phyloP scores from a whole-genome alignment of 805 yeast genomes.

The Metschnikowia kofuensis region DNA sequence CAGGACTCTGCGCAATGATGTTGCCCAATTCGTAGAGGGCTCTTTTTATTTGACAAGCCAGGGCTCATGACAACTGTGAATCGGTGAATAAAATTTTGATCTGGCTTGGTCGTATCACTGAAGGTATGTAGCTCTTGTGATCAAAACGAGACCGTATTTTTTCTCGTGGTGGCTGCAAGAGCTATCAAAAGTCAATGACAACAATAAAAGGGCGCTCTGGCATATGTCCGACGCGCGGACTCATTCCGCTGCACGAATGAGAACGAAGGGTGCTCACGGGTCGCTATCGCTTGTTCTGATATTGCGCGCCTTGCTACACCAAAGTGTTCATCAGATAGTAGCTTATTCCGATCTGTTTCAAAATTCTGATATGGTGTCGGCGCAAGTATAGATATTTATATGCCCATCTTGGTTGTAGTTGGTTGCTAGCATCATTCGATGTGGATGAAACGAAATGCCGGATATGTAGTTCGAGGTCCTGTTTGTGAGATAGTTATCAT shows the following conservation, averaged over 20 bases:
- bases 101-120: neutral
- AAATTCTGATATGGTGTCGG: constrained; percentile 37
- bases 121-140: too few relatives aligned
- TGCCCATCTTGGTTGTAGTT: constrained; percentile 75
- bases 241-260: constrained; percentile 2
- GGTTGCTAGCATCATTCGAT: constrained; percentile 88
- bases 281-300: neutral
- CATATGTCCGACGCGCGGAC: constrained; percentile 8
- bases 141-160: too few relatives aligned
- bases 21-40: too few relatives aligned
- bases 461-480: constrained; percentile 56
- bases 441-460: constrained; percentile 82
- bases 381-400: constrained; percentile 55
- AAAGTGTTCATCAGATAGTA: too few relatives aligned
- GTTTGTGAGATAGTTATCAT: constrained; percentile 42
- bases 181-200: neutral
- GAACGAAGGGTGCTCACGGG: neutral
- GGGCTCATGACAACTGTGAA: neutral
- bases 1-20: too few relatives aligned
- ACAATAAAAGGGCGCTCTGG: neutral
- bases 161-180: too few relatives aligned
- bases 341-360: neutral
- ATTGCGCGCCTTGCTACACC: neutral
- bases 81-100: neutral
- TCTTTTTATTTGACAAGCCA: neutral